Conservation (phyloP, 2,329 filamentous ascomycete genomes). For the Colletotrichum horii region DNA sequence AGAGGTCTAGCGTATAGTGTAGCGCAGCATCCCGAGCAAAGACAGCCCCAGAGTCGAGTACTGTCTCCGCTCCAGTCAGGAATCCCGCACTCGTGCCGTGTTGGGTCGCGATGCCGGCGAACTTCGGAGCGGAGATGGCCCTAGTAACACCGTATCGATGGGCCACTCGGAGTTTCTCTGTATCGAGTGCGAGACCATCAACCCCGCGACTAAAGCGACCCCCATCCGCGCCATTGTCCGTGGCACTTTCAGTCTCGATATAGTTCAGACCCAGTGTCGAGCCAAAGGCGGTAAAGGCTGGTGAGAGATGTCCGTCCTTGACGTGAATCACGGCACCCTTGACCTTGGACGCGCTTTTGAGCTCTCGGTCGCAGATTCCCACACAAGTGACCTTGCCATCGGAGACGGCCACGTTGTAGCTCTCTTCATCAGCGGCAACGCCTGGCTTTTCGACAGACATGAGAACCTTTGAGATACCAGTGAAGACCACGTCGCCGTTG, state of each 20-base stretch:
- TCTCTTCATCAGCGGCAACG: conserved; percentile 32
- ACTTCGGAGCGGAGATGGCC: conserved; percentile 61
- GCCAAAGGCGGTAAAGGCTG: conserved; percentile 65
- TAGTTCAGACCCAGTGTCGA: conserved; percentile 66
- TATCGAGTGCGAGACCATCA: conserved; percentile 60
- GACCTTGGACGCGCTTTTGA: conserved; percentile 37
- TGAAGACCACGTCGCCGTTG: conserved; percentile 53
- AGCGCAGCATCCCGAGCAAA: conserved; percentile 60
- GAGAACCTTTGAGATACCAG: conserved; percentile 57
- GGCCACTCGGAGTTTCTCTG: conserved; percentile 60
- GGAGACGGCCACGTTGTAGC: conserved; percentile 54
- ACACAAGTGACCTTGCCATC: conserved; percentile 62
- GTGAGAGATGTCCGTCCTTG: conserved; percentile 62
- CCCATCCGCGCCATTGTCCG: conserved; percentile 54
- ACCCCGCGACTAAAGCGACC: conserved; percentile 61
- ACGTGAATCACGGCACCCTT: conserved; percentile 49
- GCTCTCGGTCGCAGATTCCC: conserved; percentile 54
- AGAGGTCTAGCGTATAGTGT: conserved; percentile 61
- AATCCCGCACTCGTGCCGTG: conserved; percentile 66
- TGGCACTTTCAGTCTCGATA: conserved; percentile 62
- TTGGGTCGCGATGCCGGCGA: conserved; percentile 45
- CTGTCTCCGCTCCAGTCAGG: conserved; percentile 51
- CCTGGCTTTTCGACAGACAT: conserved; percentile 44
- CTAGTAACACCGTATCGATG: conserved; percentile 62
- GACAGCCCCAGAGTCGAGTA: conserved; percentile 53